Evolutionary conservation across 306 rosid genomes (phyloP), one percentile per base, ranked within the genome.

Genomic region (Nissolia schottii): DNA sequence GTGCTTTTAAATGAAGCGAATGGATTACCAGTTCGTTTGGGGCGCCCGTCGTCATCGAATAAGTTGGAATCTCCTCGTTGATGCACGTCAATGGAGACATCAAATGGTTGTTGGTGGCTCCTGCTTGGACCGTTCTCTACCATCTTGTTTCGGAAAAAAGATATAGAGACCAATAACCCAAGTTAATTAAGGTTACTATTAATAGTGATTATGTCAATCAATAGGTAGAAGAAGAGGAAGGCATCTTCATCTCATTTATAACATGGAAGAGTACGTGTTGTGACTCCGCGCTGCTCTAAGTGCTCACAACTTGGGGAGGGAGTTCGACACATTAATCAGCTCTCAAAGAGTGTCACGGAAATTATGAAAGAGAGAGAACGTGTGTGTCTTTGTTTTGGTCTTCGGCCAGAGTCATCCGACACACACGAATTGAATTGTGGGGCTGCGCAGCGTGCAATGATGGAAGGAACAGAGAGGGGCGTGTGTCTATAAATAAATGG

Each of bases 41-140:
- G 67, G 23, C 61, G 84, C 5, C 84, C 84, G 54, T 83, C 87
- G 13, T 83, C 87, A 24, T 79, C 84, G 15, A 46, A 79, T 5
- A 29, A 29, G 34, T 70, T 64, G 14, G 86, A 74, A 55, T 18
- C 86, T 34, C 12, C 24, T 8, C 29, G 76, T 2, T 5, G 67
- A 45, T 2, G 9, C 25, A 6, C 22, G 13, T 62, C 77, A 56
- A 41, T 24, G 56, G 81, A 56, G 37, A 79, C 49, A 16, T 78
- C 76, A 70, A 82, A 74, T 32, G 81, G 0, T 7, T 68, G 6
- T 6, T 37, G 77, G 4, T 37, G 3, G 12, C 19, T 66, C 1
- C 23, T 61, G 59, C 34, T 61, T 16, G 12, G 12, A 61, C 49
- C 58, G 9, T 41, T 57, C 50, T 69, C 73, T 4, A 45, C 29